Conservation (phyloP, 352 stramenopile species). For the Phytophthora macrochlamydospora region DNA sequence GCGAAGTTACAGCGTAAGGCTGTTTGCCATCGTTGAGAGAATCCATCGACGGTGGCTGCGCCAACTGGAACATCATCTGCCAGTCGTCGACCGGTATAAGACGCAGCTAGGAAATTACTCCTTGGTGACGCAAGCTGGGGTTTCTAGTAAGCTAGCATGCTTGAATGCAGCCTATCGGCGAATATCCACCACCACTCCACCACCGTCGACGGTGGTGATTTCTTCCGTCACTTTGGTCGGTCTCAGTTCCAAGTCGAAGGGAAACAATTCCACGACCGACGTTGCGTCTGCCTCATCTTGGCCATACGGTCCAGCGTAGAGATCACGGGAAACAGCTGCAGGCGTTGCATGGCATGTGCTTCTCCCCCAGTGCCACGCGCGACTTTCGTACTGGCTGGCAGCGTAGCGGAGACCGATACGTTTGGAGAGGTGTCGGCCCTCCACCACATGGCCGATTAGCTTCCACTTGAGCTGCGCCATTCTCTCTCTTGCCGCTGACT, state of each 20-base stretch:
- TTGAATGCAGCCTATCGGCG: no score
- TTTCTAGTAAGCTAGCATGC: no score
- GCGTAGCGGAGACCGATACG: constrained; percentile 14
- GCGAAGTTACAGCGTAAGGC: neutral
- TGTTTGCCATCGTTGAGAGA: constrained; percentile 13
- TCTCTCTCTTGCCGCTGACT: constrained; percentile 5
- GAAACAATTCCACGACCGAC: constrained; percentile 11
- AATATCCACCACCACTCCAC: no score
- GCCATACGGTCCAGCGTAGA: constrained; percentile 5
- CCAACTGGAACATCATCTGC: neutral
- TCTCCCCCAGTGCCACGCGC: neutral
- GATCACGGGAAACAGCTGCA: constrained; percentile 13
- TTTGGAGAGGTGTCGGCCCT: constrained; percentile 11
- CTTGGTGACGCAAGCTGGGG: neutral
- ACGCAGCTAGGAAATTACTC: neutral
- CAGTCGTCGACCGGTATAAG: constrained; percentile 10
- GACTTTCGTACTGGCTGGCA: neutral
- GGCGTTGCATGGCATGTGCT: neutral
- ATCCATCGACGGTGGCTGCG: constrained; percentile 2
- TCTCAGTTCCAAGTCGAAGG: neutral
- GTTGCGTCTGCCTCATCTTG: neutral
- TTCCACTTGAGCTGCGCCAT: constrained; percentile 11
- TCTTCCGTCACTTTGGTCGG: constrained; percentile 1
- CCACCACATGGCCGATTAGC: constrained; percentile 8
- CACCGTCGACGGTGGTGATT: no score